Evolutionary conservation across 768 basidiomycete species (phyloP), one percentile per base, ranked within the genome.

Genomic region (Albatrellus ellisii): DNA sequence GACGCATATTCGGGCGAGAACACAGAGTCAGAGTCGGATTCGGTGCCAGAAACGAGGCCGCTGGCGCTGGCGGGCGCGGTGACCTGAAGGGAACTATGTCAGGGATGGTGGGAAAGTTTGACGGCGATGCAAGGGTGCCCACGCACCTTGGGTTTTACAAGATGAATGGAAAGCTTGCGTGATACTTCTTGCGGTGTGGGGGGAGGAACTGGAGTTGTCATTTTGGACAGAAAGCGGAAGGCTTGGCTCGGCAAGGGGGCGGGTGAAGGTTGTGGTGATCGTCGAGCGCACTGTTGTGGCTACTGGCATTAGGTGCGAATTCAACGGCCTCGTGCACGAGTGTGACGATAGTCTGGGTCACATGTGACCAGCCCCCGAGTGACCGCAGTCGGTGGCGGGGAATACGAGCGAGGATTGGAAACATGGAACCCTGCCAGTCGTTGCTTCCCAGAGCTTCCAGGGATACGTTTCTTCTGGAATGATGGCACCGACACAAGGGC

Each of bases 111-210:
- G 35, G 14, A 20, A 7, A 39, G 24, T 31, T 4, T 11, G 28
- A 17, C 25, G 21, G 41, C 22, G 31, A 37, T n/a, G n/a, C 32
- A 43, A 14, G 37, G 33, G 24, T 28, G 12, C 28, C 24, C 26
- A 26, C 31, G 41, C 25, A 41, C 70, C 58, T 65, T 61, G 44
- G 68, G 70, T 54, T 64, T 70, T 26, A 67, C 68, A 0, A 79
- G 75, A 51, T 81, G 79, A 15, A 86, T 71, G 2, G 85, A 88
- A 5, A 92, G 73, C 56, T 90, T 91, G 50, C 86, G 70, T 44
- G 84, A 73, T 14, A 92, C 75, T 64, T 92, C 89, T 58, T 88
- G 86, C 12, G 80, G 78, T 10, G 88, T 79, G 6, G 86, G 89
- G 4, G 87, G 82, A 11, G 80, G 60, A 14, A 54, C 62, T n/a